Conservation (phyloP, 78 protist species). For the Guillardia theta region DNA sequence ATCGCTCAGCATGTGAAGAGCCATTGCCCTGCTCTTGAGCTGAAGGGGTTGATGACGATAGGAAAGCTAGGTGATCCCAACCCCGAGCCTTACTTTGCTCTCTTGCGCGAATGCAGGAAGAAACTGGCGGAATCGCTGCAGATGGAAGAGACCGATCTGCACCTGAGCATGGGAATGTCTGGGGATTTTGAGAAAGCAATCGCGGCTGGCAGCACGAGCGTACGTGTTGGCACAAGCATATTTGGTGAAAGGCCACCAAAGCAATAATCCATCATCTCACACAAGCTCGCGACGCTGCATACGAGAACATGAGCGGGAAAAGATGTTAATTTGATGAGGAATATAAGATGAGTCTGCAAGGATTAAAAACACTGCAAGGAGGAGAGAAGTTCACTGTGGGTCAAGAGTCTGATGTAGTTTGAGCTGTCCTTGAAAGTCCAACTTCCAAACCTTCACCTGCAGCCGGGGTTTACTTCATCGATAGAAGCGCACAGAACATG, state of each 20-base stretch:
- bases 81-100: neutral
- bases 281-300: too few relatives aligned
- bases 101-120: neutral
- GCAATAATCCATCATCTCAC: too few relatives aligned
- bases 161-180: neutral
- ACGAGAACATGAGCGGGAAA: too few relatives aligned
- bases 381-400: neutral
- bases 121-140: too few relatives aligned
- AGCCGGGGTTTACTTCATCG: neutral
- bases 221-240: neutral
- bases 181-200: neutral
- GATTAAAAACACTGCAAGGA: neutral
- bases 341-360: too few relatives aligned
- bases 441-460: neutral
- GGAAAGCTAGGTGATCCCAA: neutral
- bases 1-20: neutral
- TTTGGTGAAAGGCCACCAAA: neutral
- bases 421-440: neutral
- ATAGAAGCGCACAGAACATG: neutral
- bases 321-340: too few relatives aligned
- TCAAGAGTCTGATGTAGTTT: neutral
- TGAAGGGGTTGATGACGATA: neutral
- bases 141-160: too few relatives aligned
- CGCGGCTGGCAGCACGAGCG: neutral
- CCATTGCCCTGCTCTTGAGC: neutral